Evolutionary conservation across 2,329 filamentous ascomycete species (phyloP).

Genomic region (Dactylonectria macrodidyma): DNA sequence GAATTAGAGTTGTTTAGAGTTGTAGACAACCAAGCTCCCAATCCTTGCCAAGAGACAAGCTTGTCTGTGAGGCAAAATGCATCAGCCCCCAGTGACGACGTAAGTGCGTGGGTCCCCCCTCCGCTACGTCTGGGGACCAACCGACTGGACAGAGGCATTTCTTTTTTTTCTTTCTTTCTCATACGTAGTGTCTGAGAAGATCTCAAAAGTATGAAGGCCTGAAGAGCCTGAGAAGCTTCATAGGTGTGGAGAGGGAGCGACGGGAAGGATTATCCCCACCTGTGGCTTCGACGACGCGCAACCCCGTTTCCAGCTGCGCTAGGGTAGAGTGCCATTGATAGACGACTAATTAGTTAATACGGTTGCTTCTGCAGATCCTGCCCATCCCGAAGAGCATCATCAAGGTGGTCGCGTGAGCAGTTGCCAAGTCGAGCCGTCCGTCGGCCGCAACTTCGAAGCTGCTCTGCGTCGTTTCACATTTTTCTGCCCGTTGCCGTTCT

Average conservation of each 20-base stretch:
- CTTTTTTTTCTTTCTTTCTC: no score
- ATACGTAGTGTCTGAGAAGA: no score
- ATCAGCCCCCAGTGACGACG: conserved; percentile 9
- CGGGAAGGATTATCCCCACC: background rate
- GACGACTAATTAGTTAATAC: no score
- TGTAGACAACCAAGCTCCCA: background rate
- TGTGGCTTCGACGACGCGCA: conserved; percentile 23
- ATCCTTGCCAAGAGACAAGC: background rate
- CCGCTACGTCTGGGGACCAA: background rate
- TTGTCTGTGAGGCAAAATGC: conserved; percentile 1
- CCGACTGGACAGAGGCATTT: background rate
- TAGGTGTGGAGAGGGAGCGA: background rate
- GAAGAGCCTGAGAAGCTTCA: background rate
- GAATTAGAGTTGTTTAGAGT: background rate
- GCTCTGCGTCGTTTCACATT: conserved; percentile 19
- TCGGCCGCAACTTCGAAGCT: no score
- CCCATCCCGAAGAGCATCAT: background rate
- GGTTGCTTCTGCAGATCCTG: background rate
- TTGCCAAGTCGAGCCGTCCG: conserved; percentile 4
- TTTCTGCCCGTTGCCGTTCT: background rate
- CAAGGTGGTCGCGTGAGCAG: conserved; percentile 2
- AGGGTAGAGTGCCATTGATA: background rate
- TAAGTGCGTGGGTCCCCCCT: conserved; percentile 5
- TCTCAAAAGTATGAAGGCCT: background rate
- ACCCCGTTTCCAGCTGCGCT: conserved; percentile 12